Conservation (phyloP, 257 asterid species). For the Mentha longifolia region DNA sequence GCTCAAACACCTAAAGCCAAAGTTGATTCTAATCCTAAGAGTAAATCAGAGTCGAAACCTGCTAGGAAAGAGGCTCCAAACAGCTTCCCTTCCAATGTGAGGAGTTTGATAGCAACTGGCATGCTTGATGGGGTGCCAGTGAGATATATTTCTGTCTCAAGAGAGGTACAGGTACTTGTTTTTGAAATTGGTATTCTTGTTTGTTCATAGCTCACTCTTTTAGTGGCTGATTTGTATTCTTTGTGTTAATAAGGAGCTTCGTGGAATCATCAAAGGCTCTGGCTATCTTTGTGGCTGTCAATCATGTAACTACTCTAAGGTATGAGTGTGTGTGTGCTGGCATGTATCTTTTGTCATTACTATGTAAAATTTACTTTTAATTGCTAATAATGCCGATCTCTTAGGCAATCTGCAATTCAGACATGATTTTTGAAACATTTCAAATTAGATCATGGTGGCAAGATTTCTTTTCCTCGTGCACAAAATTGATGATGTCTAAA, state of each 20-base stretch:
- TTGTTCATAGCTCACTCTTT: conserved; percentile 22
- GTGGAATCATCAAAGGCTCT: conserved; percentile 87
- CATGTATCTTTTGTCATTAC: not conserved
- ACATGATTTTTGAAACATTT: too few species aligned
- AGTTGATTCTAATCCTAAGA: conserved; percentile 49
- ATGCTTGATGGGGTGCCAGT: conserved; percentile 95
- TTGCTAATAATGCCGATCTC: not conserved
- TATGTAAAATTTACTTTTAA: not conserved
- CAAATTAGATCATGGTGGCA: too few species aligned
- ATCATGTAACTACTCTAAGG: conserved; percentile 82
- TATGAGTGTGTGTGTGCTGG: conserved; percentile 30
- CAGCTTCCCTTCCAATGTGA: conserved; percentile 93
- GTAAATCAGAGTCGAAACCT: conserved; percentile 61
- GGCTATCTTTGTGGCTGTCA: conserved; percentile 95
- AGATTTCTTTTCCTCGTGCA: too few species aligned
- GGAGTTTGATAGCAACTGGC: conserved; percentile 93
- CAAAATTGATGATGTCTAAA: too few species aligned
- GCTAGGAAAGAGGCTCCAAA: conserved; percentile 87
- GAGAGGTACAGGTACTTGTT: conserved; percentile 66
- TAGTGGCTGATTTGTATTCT: conserved; percentile 37
- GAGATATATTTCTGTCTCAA: conserved; percentile 68
- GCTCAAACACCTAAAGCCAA: conserved; percentile 51
- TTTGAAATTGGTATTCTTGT: not conserved
- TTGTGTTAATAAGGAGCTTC: conserved; percentile 65
- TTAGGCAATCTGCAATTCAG: too few species aligned